Conservation (phyloP, 2,329 filamentous ascomycete genomes). For the Alternaria ethzedia region DNA sequence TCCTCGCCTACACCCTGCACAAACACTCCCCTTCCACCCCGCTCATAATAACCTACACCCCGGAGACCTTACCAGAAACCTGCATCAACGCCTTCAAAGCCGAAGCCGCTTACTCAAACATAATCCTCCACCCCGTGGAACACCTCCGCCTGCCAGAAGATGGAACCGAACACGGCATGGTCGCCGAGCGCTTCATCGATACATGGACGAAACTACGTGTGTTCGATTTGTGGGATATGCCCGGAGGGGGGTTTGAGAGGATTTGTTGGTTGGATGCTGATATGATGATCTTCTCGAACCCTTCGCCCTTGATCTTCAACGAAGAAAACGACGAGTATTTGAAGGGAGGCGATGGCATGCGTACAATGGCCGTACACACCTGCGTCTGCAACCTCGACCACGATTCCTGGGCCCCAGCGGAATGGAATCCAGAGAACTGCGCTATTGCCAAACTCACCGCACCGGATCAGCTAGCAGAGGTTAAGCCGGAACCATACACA, state of each 20-base stretch:
- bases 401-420: slow-evolving; percentile 58
- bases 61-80: slow-evolving; percentile 47
- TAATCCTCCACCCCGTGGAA: slow-evolving; percentile 50
- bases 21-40: slow-evolving; percentile 56
- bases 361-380: slow-evolving; percentile 58
- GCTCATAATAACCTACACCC: slow-evolving; percentile 59
- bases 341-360: slow-evolving; percentile 24
- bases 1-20: slow-evolving; percentile 58
- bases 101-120: slow-evolving; percentile 51
- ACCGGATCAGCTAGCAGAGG: slow-evolving; percentile 37
- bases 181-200: slow-evolving; percentile 60
- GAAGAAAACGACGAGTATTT: slow-evolving; percentile 43
- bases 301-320: slow-evolving; percentile 50
- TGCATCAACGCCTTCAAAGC: slow-evolving; percentile 51
- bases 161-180: slow-evolving; percentile 44
- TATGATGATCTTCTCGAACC: slow-evolving; percentile 57
- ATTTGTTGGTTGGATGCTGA: slow-evolving; percentile 62
- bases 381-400: slow-evolving; percentile 61
- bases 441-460: slow-evolving; percentile 53
- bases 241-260: slow-evolving; percentile 32
- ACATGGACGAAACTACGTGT: slow-evolving; percentile 64
- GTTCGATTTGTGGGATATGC: slow-evolving; percentile 51
- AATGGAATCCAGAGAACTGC: slow-evolving; percentile 58
- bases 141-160: slow-evolving; percentile 49
- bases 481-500: slow-evolving; percentile 45